Conservation (phyloP, 148 eudicot species). For the Amaranthus palmeri region DNA sequence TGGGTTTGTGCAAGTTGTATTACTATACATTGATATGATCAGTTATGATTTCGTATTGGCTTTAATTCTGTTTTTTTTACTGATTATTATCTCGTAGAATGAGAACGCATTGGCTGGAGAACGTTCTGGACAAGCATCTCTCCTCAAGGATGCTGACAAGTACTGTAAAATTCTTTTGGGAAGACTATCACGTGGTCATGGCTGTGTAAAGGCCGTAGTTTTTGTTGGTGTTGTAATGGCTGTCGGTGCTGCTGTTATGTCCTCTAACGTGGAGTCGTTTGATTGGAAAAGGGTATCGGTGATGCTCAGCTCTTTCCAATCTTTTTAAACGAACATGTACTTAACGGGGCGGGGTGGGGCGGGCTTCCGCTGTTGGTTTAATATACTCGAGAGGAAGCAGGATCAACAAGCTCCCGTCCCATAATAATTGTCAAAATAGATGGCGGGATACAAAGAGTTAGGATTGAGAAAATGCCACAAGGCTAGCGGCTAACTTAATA, state of each 20-base stretch:
- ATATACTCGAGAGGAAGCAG: slow-evolving; percentile 16
- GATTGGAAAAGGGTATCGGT: slow-evolving; percentile 53
- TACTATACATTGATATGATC: neutral
- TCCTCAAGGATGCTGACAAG: slow-evolving; percentile 59
- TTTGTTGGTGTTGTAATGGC: slow-evolving; percentile 35
- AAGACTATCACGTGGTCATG: slow-evolving; percentile 54
- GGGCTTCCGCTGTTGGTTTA: neutral
- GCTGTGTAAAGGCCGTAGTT: slow-evolving; percentile 50
- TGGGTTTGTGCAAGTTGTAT: neutral
- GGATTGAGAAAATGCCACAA: slow-evolving; percentile 21
- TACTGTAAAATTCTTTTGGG: slow-evolving; percentile 55
- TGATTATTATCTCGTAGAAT: slow-evolving; percentile 29
- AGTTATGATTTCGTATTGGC: neutral
- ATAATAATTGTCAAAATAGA: slow-evolving; percentile 28
- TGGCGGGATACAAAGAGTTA: slow-evolving; percentile 27
- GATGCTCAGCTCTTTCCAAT: slow-evolving; percentile 48
- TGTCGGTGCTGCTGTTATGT: slow-evolving; percentile 50
- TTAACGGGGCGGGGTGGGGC: neutral
- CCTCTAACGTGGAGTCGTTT: slow-evolving; percentile 39
- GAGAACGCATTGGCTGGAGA: slow-evolving; percentile 51
- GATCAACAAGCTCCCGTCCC: slow-evolving; percentile 8
- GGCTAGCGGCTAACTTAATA: slow-evolving; percentile 12
- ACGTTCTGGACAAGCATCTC: slow-evolving; percentile 36
- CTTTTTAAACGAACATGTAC: slow-evolving; percentile 1
- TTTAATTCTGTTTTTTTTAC: neutral